Base-by-base conservation (phyloP, 805 yeast genomes). In the Saccharomycopsis malanga region DNA sequence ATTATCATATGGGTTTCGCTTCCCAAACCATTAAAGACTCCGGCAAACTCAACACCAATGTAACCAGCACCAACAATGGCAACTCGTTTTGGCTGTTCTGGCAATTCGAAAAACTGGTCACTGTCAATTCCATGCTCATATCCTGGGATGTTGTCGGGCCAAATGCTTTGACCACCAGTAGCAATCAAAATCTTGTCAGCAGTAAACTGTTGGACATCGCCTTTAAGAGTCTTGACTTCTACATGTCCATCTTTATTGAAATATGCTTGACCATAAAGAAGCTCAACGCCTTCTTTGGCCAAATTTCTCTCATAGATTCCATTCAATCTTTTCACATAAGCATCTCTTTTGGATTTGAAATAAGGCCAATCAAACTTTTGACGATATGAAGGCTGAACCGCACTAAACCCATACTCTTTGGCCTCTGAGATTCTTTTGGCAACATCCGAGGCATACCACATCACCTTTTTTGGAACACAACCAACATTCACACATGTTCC, bases 401-500 rank as follows among this genome's bases (percentile, higher is more conserved):
- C 25, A 15, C 71, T 66, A 55, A 93, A 82, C 0, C 96, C 96
- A 62, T 91, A 93, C 53, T 83, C 87, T 55, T 75, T 70, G 52
- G 95, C 95, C 41, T 86, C 82, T 37, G 72, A 67, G 52, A 84
- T 69, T 60, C 79, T 81, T 53, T 76, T 75, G 17, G 97, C 97
- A 63, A 87, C 67, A 58, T 89, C 96, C 25, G 93, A 81, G 9
- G 97, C 96, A 58, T 89, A 83, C 98, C 98, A 93, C 97, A 93
- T 89, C 39, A 93, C 87, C 64, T 93, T 93, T 73, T 93, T 93
- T 41, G 99, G 99, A 42, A 93, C 98, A 73, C 99, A 93, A 18
- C 99, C 99, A 38, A 91, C 98, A 63, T 93, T 93, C 53, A 93
- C 99, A 75, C 99, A 93, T 36, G 98, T 93, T 24, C 99, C 99